These are phyloP conservation scores for Trichoderma breve DNA, from an alignment of 2,329 filamentous ascomycete species.

Conservation along the genomic window DNA sequence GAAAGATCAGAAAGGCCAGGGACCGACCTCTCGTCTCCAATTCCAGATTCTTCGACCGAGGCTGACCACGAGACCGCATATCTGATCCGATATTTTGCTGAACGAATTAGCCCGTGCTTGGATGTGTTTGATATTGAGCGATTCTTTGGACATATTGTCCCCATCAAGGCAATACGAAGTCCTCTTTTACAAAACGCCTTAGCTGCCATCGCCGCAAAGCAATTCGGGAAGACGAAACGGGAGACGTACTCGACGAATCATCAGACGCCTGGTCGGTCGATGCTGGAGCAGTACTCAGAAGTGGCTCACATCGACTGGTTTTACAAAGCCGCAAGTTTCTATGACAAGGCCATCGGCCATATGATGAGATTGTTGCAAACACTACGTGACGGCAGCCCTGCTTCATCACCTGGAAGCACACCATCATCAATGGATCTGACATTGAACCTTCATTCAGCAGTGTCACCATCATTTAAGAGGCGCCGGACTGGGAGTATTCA, in stretches of 20 bases:
- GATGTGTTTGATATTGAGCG: slow-evolving; percentile 24
- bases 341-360: slow-evolving; percentile 25
- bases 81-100: slow-evolving; percentile 23
- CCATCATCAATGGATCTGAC: slow-evolving; percentile 1
- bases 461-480: slow-evolving; percentile 3
- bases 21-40: not conserved
- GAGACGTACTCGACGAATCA: not conserved
- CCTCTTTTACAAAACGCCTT: slow-evolving; percentile 22
- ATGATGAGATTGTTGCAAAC: slow-evolving; percentile 24
- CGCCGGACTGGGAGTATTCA: not conserved
- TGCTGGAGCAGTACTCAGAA: slow-evolving; percentile 18
- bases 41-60: slow-evolving; percentile 8
- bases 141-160: slow-evolving; percentile 24
- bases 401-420: not conserved
- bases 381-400: slow-evolving; percentile 11
- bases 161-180: slow-evolving; percentile 21
- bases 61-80: slow-evolving; percentile 22
- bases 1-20: not conserved
- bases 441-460: not conserved
- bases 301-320: slow-evolving; percentile 22
- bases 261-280: slow-evolving; percentile 3
- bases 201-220: slow-evolving; percentile 24
- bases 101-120: slow-evolving; percentile 23
- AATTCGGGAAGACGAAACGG: slow-evolving; percentile 23
- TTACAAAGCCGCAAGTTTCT: slow-evolving; percentile 26